Base-by-base conservation (phyloP, 2,329 filamentous ascomycete species). In the Ceratocystis papillata region DNA sequence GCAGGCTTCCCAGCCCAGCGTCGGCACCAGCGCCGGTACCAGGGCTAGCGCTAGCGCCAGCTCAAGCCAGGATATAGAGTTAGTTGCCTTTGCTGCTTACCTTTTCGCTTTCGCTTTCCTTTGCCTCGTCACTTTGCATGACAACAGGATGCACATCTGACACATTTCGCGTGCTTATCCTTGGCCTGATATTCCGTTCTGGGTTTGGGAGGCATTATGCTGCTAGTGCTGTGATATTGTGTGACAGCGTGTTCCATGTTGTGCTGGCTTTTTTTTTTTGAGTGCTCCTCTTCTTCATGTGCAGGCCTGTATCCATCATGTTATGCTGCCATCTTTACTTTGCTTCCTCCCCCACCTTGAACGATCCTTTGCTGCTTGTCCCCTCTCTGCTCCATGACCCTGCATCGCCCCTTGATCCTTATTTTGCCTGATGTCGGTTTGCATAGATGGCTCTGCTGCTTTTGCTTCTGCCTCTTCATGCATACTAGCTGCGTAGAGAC, bases 311-410 rank as follows among this genome's bases (percentile, higher is more conserved):
- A 17, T 15, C 30, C 5, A 7, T 57, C 25, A 7, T 57, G 22
- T 57, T 33, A 17, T 17, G 10, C 25, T 30, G 22, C 50, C 65
- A 20, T 30, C 50, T 12, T 41, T 67, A 33, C 25, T 61, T 68
- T 62, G 48, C 48, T 50, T 12, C 62, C 68, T 67, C 65, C 65
- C 67, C 50, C 62, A 60, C 68, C 63, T 62, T 65, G 68, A 67
- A 68, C 66, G 67, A 67, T 66, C 64, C 65, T 70, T 68, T 66
- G 67, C 53, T 46, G 30, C 30, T 50, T 50, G 48, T 50, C 48
- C 48, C 48, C 20, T 20, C 46, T 48, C 46, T 48, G 60, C 60
- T 59, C 53, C 66, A 37, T 28, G 65, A 59, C 53, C 66, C 50
- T 30, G 67, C 63, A 25, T 59, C 69, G 66, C 22, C 60, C 53